Conservation (phyloP, 192 early-diverging fungal genomes). For the Backusella tuberculispora region DNA sequence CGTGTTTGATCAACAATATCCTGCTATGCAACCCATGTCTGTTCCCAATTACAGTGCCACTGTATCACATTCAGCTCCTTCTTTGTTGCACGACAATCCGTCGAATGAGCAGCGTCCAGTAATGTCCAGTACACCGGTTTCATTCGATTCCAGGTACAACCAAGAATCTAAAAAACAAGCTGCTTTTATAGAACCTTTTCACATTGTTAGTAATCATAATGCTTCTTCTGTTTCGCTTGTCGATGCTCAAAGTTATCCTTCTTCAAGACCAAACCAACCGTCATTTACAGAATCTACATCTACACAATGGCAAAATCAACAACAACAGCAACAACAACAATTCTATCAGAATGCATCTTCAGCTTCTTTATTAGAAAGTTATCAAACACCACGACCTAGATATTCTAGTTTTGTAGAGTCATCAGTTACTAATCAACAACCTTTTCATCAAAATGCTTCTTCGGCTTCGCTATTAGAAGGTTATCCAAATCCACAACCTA, state of each 20-base stretch:
- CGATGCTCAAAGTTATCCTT: not conserved
- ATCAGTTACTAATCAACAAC: not conserved
- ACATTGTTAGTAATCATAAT: not conserved
- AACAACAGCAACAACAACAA: not conserved
- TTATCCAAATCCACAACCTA: not conserved
- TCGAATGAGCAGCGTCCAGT: not conserved
- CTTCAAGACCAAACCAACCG: not conserved
- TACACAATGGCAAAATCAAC: too few species aligned
- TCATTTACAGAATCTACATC: too few species aligned
- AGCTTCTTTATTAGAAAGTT: not conserved
- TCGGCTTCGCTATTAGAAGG: not conserved
- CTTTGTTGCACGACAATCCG: not conserved
- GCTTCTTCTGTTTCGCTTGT: not conserved
- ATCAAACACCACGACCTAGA: not conserved
- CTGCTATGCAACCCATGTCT: conserved; percentile 4
- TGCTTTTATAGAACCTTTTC: conserved; percentile 3
- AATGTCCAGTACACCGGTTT: not conserved
- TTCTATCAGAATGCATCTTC: not conserved
- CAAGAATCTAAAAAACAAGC: not conserved
- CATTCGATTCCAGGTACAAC: not conserved
- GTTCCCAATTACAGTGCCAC: not conserved
- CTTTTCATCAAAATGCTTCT: not conserved
- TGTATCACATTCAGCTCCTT: conserved; percentile 7
- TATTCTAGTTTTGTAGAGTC: not conserved
- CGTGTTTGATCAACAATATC: conserved; percentile 4